phyloP scores from a whole-genome alignment of 2,329 filamentous ascomycete species.

The Cryphonectria naterciae region DNA sequence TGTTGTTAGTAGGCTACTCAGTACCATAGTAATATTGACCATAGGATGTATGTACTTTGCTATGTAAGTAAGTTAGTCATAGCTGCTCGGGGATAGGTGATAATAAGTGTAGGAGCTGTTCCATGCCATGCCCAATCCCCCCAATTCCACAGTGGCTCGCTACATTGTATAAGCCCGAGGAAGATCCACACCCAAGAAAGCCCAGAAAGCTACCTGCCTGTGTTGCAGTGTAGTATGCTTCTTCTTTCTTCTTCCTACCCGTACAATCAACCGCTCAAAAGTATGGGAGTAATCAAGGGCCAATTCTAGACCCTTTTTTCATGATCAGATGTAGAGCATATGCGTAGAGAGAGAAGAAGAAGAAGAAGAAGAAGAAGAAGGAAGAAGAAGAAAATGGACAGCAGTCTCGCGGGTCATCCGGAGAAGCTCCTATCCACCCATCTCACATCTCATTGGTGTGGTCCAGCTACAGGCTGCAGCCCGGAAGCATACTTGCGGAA shows the following conservation, averaged over 20 bases:
- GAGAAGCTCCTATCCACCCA: background rate
- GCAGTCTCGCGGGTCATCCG: background rate
- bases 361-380: too few species aligned
- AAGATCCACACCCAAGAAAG: background rate
- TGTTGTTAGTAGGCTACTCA: background rate
- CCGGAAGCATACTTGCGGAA: background rate
- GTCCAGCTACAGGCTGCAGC: background rate
- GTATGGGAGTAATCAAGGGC: background rate
- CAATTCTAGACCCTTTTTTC: background rate
- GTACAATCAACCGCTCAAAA: too few species aligned
- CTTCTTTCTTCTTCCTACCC: too few species aligned
- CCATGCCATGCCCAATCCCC: too few species aligned
- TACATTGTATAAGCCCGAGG: background rate
- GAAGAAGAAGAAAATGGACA: background rate
- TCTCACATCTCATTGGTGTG: background rate
- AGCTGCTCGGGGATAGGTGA: background rate
- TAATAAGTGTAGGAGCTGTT: background rate
- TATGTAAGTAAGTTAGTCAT: background rate
- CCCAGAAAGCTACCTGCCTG: too few species aligned
- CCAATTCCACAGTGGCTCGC: too few species aligned
- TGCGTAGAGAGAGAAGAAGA: background rate
- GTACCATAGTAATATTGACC: too few species aligned
- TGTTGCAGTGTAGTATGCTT: too few species aligned
- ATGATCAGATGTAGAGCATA: background rate
- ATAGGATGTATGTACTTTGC: too few species aligned